phyloP scores from a whole-genome alignment of 495 filamentous ascomycete genomes.

The Penicillium lagena region DNA sequence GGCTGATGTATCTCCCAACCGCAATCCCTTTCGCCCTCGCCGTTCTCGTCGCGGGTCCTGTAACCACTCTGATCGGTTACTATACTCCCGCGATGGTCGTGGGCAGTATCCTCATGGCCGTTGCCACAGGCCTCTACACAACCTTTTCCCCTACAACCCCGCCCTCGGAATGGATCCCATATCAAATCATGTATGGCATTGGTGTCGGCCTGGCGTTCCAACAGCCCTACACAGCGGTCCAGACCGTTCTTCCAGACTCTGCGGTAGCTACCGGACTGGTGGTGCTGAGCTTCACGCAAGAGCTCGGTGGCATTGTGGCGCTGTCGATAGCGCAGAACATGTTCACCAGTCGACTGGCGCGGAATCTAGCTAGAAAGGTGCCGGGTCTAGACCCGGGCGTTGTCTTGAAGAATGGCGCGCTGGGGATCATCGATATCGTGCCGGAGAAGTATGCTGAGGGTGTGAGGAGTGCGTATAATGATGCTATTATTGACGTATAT shows the following conservation, averaged over 20 bases:
- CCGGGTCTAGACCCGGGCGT: background rate
- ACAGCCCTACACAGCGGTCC: conserved; percentile 50
- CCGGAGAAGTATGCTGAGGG: background rate
- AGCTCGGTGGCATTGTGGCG: conserved; percentile 41
- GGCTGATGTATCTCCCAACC: too few species aligned
- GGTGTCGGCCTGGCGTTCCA: conserved; percentile 61
- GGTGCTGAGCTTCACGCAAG: conserved; percentile 52
- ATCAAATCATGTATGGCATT: conserved; percentile 48
- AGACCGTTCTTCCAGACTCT: conserved; percentile 43
- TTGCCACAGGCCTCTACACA: conserved; percentile 43
- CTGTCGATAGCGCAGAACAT: conserved; percentile 43
- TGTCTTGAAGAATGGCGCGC: conserved; percentile 6
- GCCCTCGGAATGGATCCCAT: conserved; percentile 41
- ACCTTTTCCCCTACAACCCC: conserved; percentile 39
- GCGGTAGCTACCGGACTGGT: conserved; percentile 50
- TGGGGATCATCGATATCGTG: conserved; percentile 14
- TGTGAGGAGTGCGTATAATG: conserved; percentile 22
- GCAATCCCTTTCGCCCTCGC: background rate
- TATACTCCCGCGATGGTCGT: conserved; percentile 44
- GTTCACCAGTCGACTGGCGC: conserved; percentile 37
- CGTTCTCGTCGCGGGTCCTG: background rate
- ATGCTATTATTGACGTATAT: conserved; percentile 17
- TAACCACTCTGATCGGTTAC: conserved; percentile 31
- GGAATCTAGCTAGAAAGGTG: background rate
- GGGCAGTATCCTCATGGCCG: conserved; percentile 35